These are phyloP conservation scores for Phialocephala sp. DNA, from an alignment of 2,329 filamentous ascomycete genomes.

Conservation along the genomic window DNA sequence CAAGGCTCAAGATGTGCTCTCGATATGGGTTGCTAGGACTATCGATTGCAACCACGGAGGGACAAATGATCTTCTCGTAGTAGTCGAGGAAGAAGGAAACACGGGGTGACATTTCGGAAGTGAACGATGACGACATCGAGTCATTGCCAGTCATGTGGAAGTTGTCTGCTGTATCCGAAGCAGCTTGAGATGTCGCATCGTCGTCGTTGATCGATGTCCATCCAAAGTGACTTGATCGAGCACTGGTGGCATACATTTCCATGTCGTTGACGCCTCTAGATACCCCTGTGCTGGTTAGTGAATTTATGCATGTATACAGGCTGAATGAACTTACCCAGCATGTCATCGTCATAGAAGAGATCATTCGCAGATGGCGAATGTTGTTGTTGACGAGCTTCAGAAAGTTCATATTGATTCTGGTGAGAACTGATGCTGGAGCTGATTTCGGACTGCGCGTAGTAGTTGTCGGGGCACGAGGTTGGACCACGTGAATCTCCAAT, in stretches of 20 bases:
- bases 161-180: conserved; percentile 37
- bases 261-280: conserved; percentile 35
- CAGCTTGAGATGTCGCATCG: conserved; percentile 40
- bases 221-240: conserved; percentile 41
- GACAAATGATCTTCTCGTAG: conserved; percentile 90
- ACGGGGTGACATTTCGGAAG: conserved; percentile 70
- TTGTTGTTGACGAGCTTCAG: conserved; percentile 40
- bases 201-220: conserved; percentile 44
- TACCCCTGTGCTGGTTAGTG: conserved; percentile 24
- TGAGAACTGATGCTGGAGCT: conserved; percentile 66
- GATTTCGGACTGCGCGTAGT: conserved; percentile 65
- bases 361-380: conserved; percentile 39
- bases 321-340: conserved; percentile 44
- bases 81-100: conserved; percentile 92
- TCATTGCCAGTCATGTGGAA: conserved; percentile 43
- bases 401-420: conserved; percentile 59
- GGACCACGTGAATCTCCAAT: conserved; percentile 61
- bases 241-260: conserved; percentile 41
- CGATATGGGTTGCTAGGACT: conserved; percentile 85
- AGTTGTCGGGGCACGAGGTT: conserved; percentile 65
- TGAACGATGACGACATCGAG: conserved; percentile 58
- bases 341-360: conserved; percentile 46
- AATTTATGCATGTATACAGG: conserved; percentile 28
- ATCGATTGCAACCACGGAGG: conserved; percentile 90
- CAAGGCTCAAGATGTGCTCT: conserved; percentile 79